phyloP scores from a whole-genome alignment of 192 early-diverging fungal species.

The Coemansia umbellata region DNA sequence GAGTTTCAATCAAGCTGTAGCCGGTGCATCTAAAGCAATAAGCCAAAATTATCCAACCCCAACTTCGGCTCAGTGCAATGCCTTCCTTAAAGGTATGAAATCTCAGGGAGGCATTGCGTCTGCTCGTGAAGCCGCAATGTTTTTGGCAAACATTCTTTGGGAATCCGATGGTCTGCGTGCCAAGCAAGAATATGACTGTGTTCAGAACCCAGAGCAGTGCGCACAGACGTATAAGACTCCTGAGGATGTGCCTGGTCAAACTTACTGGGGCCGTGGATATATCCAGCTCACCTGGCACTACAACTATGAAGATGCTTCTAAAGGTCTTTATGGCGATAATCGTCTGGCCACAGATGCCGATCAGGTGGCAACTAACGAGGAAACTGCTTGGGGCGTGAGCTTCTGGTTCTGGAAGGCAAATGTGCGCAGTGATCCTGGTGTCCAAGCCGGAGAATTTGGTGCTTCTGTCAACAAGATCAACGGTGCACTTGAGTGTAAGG shows the following conservation, averaged over 20 bases:
- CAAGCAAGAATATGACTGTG: conserved; percentile 47
- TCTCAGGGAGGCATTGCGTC: conserved; percentile 31
- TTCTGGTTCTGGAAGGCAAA: conserved; percentile 50
- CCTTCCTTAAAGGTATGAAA: conserved; percentile 38
- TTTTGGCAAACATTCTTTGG: conserved; percentile 49
- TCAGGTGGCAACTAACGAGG: conserved; percentile 27
- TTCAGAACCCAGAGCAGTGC: conserved; percentile 35
- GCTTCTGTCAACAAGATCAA: conserved; percentile 50
- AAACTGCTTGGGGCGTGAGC: conserved; percentile 37
- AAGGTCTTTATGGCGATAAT: conserved; percentile 42
- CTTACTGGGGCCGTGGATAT: conserved; percentile 52
- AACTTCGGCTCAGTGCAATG: conserved; percentile 26
- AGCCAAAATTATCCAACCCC: conserved; percentile 33
- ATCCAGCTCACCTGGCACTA: conserved; percentile 53
- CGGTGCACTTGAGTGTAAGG: conserved; percentile 48
- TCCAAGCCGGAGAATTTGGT: conserved; percentile 50
- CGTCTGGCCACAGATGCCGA: conserved; percentile 25
- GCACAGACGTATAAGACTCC: conserved; percentile 43
- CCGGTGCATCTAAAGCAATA: conserved; percentile 30
- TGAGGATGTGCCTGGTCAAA: conserved; percentile 26
- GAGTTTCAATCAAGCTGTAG: conserved; percentile 45
- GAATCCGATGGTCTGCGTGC: conserved; percentile 47
- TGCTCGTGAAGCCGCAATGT: conserved; percentile 51
- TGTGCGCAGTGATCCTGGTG: conserved; percentile 34
- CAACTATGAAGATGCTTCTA: conserved; percentile 46